Evolutionary conservation across 495 filamentous ascomycete species (phyloP), one percentile per base, ranked within the genome.

Genomic region (Trichocladium uniseriatum): DNA sequence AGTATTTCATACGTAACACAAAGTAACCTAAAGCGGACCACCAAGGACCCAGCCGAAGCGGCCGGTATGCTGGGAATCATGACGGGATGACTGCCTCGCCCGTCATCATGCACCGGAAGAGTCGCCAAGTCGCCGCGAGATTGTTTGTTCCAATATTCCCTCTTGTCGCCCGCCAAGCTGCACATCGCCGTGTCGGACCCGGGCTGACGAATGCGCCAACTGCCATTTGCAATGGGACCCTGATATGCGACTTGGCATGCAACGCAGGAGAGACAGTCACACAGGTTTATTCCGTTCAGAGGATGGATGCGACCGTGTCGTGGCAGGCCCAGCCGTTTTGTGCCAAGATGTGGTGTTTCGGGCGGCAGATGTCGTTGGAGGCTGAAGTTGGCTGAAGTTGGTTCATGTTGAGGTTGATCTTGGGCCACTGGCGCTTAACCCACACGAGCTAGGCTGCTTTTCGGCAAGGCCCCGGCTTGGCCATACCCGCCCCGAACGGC

Each of bases 181-280:
- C 43, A 37, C 14, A 8, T 24, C 16, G 34, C 21, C 43, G 43
- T 11, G 31, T 28, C 34, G 20, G 15, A 27, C 15, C 5, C 3
- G 28, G 16, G 45, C 37, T 48, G 45, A 48, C 37, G 28, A 48
- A 40, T 28, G 15, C 7, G 22, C 34, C 32, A 6, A 14, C 9
- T 29, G 34, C 20, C 16, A 18, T 37, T 37, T 10, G 31, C 31
- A 2, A 11, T 5, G 43, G 31, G 15, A 24, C 18, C n/a, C n/a
- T 19, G 15, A 38, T 38, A 38, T 20, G n/a, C 16, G 22, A 28
- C 44, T 47, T 45, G 32, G 43, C 44, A 38, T 47, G 44, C 44
- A 28, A 16, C 28, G 9, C 13, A 28, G 14, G 32, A 22, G 34
- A 11, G 7, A 20, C 31, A 28, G 38, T 47, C 34, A 47, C 44